Percentiles rank a stretch among this genome's conserved stretches.
phyloP scores from a whole-genome alignment of 1,139 yeast genomes.

The Saccharomyces hybrid region DNA sequence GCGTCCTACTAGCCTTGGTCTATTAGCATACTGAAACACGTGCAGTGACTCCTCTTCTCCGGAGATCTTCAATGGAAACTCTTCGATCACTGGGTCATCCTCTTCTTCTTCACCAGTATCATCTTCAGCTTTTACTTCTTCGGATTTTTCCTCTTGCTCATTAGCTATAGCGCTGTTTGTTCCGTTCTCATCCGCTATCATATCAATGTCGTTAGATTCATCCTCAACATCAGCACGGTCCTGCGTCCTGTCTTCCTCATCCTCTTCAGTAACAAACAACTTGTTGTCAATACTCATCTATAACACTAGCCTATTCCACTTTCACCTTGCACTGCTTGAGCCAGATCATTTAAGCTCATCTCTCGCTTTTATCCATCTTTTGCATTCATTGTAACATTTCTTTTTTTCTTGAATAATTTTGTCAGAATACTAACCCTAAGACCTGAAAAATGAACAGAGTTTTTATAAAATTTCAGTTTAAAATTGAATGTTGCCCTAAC shows the following conservation, averaged over 20 bases:
- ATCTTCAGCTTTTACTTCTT: conserved; percentile 5
- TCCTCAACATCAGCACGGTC: conserved; percentile 2
- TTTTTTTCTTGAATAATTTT: background rate
- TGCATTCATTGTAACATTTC: background rate
- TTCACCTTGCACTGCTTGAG: background rate
- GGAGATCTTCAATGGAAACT: conserved; percentile 57
- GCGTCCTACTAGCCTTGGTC: conserved; percentile 45
- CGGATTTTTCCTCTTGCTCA: conserved; percentile 5
- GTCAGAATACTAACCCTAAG: background rate
- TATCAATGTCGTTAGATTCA: background rate
- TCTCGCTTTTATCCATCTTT: background rate
- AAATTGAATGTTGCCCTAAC: background rate
- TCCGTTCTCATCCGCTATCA: conserved; percentile 2
- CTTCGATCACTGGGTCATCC: conserved; percentile 72
- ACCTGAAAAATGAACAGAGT: background rate
- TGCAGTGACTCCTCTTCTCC: conserved; percentile 32
- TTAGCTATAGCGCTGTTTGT: conserved; percentile 4
- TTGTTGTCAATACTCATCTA: conserved; percentile 9
- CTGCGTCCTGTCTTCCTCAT: conserved; percentile 7
- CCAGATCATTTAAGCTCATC: background rate
- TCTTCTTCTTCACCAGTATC: conserved; percentile 28
- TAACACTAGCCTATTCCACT: background rate
- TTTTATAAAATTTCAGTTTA: too few relatives aligned
- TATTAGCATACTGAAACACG: conserved; percentile 67
- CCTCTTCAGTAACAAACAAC: conserved; percentile 27